A percentile compares a stretch with the other conserved stretches of the same genome.
Evolutionary conservation across 768 basidiomycete species (phyloP).

Genomic region (Pilatotrama ljubarskyi): DNA sequence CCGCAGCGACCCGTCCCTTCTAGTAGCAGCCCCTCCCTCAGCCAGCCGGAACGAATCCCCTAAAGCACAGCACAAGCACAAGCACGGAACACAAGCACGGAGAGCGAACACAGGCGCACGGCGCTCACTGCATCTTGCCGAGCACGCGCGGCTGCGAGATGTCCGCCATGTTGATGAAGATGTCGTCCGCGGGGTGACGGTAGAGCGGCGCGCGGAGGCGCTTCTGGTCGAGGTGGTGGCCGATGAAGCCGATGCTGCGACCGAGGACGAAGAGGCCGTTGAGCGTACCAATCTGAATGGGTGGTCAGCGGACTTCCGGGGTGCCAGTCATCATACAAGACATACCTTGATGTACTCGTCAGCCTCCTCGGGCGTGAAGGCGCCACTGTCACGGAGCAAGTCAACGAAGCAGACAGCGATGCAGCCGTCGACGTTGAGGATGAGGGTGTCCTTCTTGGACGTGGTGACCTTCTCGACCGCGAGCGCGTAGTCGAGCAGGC

Average conservation of each 20-base stretch:
- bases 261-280: conserved; percentile 98
- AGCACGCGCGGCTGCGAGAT: conserved; percentile 80
- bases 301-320: not conserved
- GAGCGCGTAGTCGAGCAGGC: conserved; percentile 89
- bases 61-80: not conserved
- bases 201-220: conserved; percentile 89
- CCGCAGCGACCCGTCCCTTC: not conserved
- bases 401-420: conserved; percentile 97
- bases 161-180: conserved; percentile 94
- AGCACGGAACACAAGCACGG: not conserved
- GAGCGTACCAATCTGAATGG: conserved; percentile 73
- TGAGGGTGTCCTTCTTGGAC: conserved; percentile 96
- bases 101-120: not conserved
- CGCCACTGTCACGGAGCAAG: conserved; percentile 86
- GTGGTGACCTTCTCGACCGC: conserved; percentile 98
- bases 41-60: no score
- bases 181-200: conserved; percentile 93
- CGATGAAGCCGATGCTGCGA: conserved; percentile 96
- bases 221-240: conserved; percentile 96
- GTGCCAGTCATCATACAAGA: not conserved
- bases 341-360: conserved; percentile 90
- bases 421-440: conserved; percentile 95
- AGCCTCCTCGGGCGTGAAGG: conserved; percentile 94
- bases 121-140: conserved; percentile 38
- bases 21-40: not conserved